These are phyloP conservation scores for Meyerozyma guilliermondii DNA, from an alignment of 1,139 yeast species.

Conservation along the genomic window DNA sequence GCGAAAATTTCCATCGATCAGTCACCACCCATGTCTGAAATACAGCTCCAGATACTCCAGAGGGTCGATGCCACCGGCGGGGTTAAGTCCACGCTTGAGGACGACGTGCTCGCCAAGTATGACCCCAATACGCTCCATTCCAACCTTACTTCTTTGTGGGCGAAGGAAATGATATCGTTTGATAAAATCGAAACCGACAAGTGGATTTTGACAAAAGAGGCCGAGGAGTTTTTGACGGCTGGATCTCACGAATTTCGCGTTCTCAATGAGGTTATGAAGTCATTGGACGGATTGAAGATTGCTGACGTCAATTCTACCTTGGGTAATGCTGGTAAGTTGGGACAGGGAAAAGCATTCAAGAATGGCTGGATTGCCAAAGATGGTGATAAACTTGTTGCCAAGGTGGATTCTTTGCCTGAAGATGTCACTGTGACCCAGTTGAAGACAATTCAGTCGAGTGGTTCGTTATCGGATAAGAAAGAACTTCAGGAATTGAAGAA, in stretches of 20 bases:
- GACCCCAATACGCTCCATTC: conserved; percentile 50
- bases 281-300: conserved; percentile 76
- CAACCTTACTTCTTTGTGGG: conserved; percentile 79
- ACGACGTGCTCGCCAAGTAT: conserved; percentile 39
- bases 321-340: conserved; percentile 82
- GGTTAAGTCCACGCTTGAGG: conserved; percentile 59
- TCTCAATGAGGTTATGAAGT: conserved; percentile 66
- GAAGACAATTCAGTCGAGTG: conserved; percentile 51
- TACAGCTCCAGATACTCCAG: conserved; percentile 55
- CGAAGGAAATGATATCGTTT: conserved; percentile 76
- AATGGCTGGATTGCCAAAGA: conserved; percentile 93
- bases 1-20: not conserved
- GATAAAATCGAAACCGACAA: conserved; percentile 69
- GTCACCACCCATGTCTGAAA: conserved; percentile 41
- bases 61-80: conserved; percentile 47
- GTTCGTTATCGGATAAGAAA: conserved; percentile 56
- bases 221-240: conserved; percentile 64
- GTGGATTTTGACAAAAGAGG: conserved; percentile 79
- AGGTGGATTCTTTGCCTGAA: conserved; percentile 45
- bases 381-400: conserved; percentile 72
- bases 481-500: conserved; percentile 83
- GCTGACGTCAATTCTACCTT: conserved; percentile 72
- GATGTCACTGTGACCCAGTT: conserved; percentile 70
- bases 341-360: conserved; percentile 98
- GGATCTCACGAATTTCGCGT: conserved; percentile 93